These are phyloP conservation scores for Apophysomyces elegans DNA, from an alignment of 371 early-diverging fungal genomes.

Conservation along the genomic window DNA sequence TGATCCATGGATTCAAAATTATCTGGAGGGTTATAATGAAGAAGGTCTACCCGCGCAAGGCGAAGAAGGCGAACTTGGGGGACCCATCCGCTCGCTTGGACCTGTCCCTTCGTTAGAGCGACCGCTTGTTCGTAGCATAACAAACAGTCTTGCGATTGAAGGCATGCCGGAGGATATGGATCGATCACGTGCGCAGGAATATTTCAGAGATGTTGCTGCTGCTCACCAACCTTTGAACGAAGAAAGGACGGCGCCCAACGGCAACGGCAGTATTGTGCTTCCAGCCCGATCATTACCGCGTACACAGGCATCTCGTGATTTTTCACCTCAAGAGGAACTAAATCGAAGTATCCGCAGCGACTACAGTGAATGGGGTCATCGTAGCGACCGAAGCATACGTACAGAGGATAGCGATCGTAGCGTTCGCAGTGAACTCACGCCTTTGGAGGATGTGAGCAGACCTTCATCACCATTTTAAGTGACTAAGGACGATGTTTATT, in stretches of 20 bases:
- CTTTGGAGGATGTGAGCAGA: neutral
- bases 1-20: slow-evolving; percentile 74
- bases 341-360: slow-evolving; percentile 2
- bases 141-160: slow-evolving; percentile 41
- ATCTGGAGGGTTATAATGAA: slow-evolving; percentile 37
- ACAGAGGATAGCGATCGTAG: neutral
- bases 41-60: slow-evolving; percentile 15
- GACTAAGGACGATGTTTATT: neutral
- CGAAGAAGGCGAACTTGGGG: slow-evolving; percentile 9
- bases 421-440: neutral
- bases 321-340: neutral
- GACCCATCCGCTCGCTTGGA: slow-evolving; percentile 25
- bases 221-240: slow-evolving; percentile 27
- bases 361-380: neutral
- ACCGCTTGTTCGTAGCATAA: slow-evolving; percentile 40
- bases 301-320: neutral
- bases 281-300: neutral
- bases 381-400: no score
- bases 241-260: neutral
- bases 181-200: slow-evolving; percentile 46
- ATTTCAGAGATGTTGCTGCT: slow-evolving; percentile 45
- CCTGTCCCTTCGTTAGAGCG: slow-evolving; percentile 36
- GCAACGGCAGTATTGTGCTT: neutral
- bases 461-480: neutral
- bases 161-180: slow-evolving; percentile 37